Base-by-base conservation (phyloP, 148 eudicot genomes). In the Vaccinium corymbosum region DNA sequence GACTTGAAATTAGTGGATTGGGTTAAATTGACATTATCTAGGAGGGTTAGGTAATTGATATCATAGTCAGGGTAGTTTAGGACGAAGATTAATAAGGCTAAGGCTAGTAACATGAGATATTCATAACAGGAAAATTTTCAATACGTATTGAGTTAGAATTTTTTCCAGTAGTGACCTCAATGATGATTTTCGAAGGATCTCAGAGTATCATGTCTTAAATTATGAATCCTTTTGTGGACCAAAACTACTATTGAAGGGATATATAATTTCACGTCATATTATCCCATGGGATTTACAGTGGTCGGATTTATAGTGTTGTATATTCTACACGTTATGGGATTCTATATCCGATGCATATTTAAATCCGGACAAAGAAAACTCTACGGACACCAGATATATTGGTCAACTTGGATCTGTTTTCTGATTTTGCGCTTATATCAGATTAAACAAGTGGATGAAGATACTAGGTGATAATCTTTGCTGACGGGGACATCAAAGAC, bases 1-100 rank as follows among this genome's bases (percentile, higher is more conserved):
- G 76, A 35, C 46, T 16, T 72, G 49, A 72, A 72, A 72, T 72
- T 38, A 72, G 49, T 72, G 76, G 48, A 16, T 72, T 72, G 49
- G 76, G 76, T 35, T 72, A 5, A 72, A 72, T 38, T 72, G 42
- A 48, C 46, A 35, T 32, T 38, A 17, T 35, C 42, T 72, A 15
- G 48, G 76, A 72, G n/a, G 76, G 38, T 72, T 72, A 38, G 76
- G n/a, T 42, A 35, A 14, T 17, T 42, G 50, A 73, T 73, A 19
- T 32, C 35, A 62, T 4, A 20, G 7, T 62, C 10, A 22, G 10
- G 27, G 10, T 20, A 62, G 70, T 20, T 62, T n/a, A 62, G 25
- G 70, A 22, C 10, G 32, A 62, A 62, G 70, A 62, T 62, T n/a
- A 62, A 22, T n/a, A 62, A 62, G 70, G 70, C 70, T n/a, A 62